Base-by-base conservation (phyloP, 164 flowering plant species). In the Vitis cinerea region DNA sequence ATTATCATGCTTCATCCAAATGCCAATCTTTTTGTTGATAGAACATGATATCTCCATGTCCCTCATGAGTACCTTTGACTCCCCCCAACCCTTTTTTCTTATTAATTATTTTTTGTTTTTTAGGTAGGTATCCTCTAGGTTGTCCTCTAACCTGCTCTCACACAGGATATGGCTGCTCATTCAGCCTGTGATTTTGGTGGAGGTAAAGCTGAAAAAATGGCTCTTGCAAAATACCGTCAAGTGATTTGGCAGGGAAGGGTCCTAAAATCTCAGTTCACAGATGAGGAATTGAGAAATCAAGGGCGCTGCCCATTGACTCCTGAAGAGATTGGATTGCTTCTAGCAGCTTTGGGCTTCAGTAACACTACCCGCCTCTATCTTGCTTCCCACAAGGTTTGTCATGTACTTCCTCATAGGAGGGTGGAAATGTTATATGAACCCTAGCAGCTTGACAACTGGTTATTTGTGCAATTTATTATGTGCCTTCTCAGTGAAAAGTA, bases 161-260 rank as follows among this genome's bases (percentile, higher is more conserved):
- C 63, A 64, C 83, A 94, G 98, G 99, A 95, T 79, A 95, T 95
- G 99, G 99, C 98, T 72, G 99, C 99, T 64, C 99, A 95, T 82
- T 95, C 99, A 64, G 93, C 97, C 6, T 95, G 99, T 76, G 95
- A 95, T 79, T 95, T 95, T 80, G 98, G 99, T 73, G 99, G 99
- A 10, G 99, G 98, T 27, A 90, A 87, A 81, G 97, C 97, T 72
- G 99, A 95, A 77, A 91, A 80, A 66, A 69, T 86, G 70, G 93
- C 99, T 68, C 83, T 95, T 27, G 98, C 98, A 4, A 95, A 90
- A 70, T 95, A 95, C 66, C 84, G 99, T 5, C 94, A 91, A 74
- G 89, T 83, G 66, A 68, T 95, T 53, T 95, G 99, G 99, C 99
- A 93, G 67, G 99, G 98, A 57, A 81, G 97, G 69, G 98, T 93